Conservation (phyloP, 192 early-diverging fungal species). For the Geranomyces michiganensis region DNA sequence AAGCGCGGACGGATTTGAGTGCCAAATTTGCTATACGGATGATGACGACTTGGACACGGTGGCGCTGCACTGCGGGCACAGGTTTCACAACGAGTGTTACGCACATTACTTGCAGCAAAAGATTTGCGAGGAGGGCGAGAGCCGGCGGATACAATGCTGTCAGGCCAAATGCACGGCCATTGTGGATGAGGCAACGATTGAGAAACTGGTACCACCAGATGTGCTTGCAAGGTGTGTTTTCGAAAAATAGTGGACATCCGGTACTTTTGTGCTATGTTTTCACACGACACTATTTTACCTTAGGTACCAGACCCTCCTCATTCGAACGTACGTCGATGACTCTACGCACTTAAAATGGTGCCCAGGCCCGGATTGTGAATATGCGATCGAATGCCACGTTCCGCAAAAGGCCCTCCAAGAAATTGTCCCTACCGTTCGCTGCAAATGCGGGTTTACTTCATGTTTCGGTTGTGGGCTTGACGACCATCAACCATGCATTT, state of each 20-base stretch:
- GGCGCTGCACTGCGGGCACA: constrained; percentile 82
- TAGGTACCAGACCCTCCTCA: constrained; percentile 76
- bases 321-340: constrained; percentile 93
- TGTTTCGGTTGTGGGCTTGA: constrained; percentile 91
- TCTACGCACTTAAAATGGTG: constrained; percentile 85
- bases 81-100: constrained; percentile 90
- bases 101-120: constrained; percentile 81
- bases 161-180: constrained; percentile 74
- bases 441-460: constrained; percentile 76
- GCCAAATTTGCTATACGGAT: constrained; percentile 89
- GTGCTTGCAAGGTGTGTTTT: constrained; percentile 64
- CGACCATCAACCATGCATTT: constrained; percentile 89
- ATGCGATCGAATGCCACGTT: constrained; percentile 89
- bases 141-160: constrained; percentile 83
- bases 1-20: constrained; percentile 61
- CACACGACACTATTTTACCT: not conserved
- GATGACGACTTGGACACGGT: constrained; percentile 56
- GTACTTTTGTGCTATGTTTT: too few relatives aligned
- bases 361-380: constrained; percentile 93
- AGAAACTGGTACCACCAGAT: constrained; percentile 62
- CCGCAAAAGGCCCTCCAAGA: constrained; percentile 63
- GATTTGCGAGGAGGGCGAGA: constrained; percentile 87
- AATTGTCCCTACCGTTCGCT: constrained; percentile 87
- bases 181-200: constrained; percentile 82
- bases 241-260: not conserved